phyloP scores from a whole-genome alignment of 139 green algal species.

The Chlamydomonas schloesseri region DNA sequence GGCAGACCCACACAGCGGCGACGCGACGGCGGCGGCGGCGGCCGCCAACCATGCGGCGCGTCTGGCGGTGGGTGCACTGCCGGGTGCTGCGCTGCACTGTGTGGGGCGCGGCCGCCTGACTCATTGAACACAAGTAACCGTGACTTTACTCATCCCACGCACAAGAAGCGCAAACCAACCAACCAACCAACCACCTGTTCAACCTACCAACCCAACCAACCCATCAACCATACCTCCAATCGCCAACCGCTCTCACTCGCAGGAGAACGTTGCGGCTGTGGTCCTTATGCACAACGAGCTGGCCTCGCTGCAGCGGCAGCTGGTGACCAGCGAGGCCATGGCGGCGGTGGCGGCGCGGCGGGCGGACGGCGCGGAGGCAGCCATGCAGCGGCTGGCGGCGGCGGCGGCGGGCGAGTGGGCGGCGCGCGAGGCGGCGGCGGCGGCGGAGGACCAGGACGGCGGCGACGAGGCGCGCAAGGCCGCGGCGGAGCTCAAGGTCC shows the following conservation, averaged over 20 bases:
- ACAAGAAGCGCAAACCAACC: too few species aligned
- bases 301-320: slow-evolving; percentile 43
- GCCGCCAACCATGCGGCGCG: background rate
- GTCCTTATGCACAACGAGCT: slow-evolving; percentile 65
- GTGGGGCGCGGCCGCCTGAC: too few species aligned
- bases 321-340: slow-evolving; percentile 17
- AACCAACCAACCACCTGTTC: too few species aligned
- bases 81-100: too few species aligned
- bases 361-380: slow-evolving; percentile 32
- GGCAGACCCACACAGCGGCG: background rate
- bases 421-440: background rate
- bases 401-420: background rate
- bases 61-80: slow-evolving; percentile 12
- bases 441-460: background rate
- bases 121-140: too few species aligned
- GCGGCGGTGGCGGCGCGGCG: slow-evolving; percentile 22
- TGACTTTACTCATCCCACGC: too few species aligned
- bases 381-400: slow-evolving; percentile 3
- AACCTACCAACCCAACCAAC: background rate
- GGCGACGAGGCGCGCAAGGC: background rate
- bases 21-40: background rate
- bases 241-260: too few species aligned
- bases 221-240: background rate
- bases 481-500: slow-evolving; percentile 27
- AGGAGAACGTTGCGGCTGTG: slow-evolving; percentile 62